These are phyloP conservation scores for Carex kokanica DNA, from an alignment of 176 grass and related monocot species.

Conservation along the genomic window DNA sequence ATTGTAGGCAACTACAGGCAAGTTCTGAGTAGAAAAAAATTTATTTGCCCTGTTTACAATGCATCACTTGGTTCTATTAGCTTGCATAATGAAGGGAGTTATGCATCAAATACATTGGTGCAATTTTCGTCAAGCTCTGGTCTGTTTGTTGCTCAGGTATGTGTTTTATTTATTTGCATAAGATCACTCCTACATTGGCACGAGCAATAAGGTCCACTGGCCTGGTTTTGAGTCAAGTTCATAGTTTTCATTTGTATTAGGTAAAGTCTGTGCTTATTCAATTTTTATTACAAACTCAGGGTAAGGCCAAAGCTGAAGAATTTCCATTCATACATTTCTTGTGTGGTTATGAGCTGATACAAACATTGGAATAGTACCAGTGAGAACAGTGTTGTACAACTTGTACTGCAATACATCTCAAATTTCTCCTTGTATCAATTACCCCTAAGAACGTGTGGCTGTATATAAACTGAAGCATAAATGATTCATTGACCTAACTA, in stretches of 20 bases:
- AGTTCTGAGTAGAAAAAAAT: constrained; percentile 44
- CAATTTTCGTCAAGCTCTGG: constrained; percentile 52
- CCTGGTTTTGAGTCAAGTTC: background rate
- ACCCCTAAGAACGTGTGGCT: background rate
- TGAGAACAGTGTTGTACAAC: background rate
- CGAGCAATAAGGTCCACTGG: background rate
- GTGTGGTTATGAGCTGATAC: background rate
- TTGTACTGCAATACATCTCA: background rate
- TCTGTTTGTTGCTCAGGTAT: constrained; percentile 81
- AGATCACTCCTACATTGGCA: background rate
- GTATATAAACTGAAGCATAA: background rate
- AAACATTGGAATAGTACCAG: background rate
- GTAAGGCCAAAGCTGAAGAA: background rate
- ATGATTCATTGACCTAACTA: background rate
- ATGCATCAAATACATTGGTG: constrained; percentile 39
- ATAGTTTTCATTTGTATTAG: background rate
- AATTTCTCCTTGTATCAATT: background rate
- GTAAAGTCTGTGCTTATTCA: background rate
- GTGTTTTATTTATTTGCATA: background rate
- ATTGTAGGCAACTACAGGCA: constrained; percentile 45
- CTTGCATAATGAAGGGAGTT: background rate
- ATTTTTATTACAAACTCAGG: background rate
- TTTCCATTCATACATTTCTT: background rate
- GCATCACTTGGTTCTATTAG: constrained; percentile 46
- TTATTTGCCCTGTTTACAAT: constrained; percentile 31